These are phyloP conservation scores for Caloboletus inedulis DNA, from an alignment of 1,284 basidiomycete genomes.

Conservation along the genomic window DNA sequence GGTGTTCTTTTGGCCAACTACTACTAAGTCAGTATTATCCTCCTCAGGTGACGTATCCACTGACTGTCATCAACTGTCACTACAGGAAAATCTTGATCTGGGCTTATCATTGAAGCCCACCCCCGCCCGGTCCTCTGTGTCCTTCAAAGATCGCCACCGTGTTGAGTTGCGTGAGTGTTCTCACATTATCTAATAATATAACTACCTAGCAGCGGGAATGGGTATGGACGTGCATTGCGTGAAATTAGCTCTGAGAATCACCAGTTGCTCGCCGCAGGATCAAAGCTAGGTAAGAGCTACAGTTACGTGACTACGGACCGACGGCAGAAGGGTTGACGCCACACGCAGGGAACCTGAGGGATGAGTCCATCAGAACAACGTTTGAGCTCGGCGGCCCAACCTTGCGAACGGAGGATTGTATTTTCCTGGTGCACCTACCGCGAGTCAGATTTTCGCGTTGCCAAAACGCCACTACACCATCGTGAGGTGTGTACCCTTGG, in stretches of 20 bases:
- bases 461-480: too few relatives aligned
- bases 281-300: background rate
- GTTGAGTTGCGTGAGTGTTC: background rate
- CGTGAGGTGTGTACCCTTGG: too few relatives aligned
- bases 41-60: background rate
- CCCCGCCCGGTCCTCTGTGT: background rate
- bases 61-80: background rate
- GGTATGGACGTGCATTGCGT: background rate
- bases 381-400: too few relatives aligned
- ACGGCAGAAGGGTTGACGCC: background rate
- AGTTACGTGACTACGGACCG: background rate
- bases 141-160: background rate
- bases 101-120: background rate
- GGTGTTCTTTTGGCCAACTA: background rate
- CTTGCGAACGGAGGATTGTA: too few relatives aligned
- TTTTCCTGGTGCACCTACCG: too few relatives aligned
- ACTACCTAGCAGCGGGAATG: background rate
- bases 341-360: too few relatives aligned
- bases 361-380: too few relatives aligned
- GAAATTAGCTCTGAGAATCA: background rate
- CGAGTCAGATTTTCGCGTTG: too few relatives aligned
- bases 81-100: background rate
- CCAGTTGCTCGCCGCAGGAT: background rate
- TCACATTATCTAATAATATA: background rate
- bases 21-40: background rate